Evolutionary conservation across 2,329 filamentous ascomycete genomes (phyloP).

Genomic region (Aspergillus awamori): DNA sequence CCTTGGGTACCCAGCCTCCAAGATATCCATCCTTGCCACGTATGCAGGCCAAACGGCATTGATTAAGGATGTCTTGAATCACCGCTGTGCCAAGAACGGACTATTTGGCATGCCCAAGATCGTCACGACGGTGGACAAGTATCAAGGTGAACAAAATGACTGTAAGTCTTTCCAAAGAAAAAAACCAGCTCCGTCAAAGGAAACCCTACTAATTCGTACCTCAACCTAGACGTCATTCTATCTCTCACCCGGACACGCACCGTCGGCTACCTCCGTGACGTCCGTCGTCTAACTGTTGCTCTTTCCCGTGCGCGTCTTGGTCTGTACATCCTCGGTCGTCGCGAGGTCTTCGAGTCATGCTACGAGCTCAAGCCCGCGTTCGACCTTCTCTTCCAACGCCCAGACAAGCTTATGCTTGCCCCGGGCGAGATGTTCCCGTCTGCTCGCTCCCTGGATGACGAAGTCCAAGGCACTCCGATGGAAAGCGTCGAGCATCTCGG

Average conservation of each 20-base stretch:
- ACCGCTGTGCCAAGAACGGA: slow-evolving; percentile 79
- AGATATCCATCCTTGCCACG: slow-evolving; percentile 87
- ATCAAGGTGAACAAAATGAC: slow-evolving; percentile 98
- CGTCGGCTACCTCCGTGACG: slow-evolving; percentile 89
- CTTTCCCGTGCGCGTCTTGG: slow-evolving; percentile 89
- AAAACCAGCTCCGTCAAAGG: background rate
- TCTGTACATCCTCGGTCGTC: slow-evolving; percentile 86
- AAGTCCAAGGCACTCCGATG: slow-evolving; percentile 68
- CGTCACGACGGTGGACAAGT: slow-evolving; percentile 96
- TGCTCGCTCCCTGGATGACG: slow-evolving; percentile 54
- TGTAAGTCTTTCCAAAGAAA: slow-evolving; percentile 62
- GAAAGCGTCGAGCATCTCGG: slow-evolving; percentile 91
- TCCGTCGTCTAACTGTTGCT: slow-evolving; percentile 90
- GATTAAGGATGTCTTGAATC: slow-evolving; percentile 80
- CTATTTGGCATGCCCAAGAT: slow-evolving; percentile 88
- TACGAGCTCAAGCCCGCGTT: slow-evolving; percentile 88
- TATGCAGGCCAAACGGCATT: slow-evolving; percentile 91
- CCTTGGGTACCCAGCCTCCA: slow-evolving; percentile 80
- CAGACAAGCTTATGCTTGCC: slow-evolving; percentile 78
- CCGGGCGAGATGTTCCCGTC: slow-evolving; percentile 86
- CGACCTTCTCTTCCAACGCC: slow-evolving; percentile 72
- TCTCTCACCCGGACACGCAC: slow-evolving; percentile 86
- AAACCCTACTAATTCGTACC: slow-evolving; percentile 20
- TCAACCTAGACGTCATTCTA: slow-evolving; percentile 77
- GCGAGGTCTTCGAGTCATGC: slow-evolving; percentile 84